Base-by-base conservation (phyloP, 2,329 filamentous ascomycete species). In the Cytospora piceicola region DNA sequence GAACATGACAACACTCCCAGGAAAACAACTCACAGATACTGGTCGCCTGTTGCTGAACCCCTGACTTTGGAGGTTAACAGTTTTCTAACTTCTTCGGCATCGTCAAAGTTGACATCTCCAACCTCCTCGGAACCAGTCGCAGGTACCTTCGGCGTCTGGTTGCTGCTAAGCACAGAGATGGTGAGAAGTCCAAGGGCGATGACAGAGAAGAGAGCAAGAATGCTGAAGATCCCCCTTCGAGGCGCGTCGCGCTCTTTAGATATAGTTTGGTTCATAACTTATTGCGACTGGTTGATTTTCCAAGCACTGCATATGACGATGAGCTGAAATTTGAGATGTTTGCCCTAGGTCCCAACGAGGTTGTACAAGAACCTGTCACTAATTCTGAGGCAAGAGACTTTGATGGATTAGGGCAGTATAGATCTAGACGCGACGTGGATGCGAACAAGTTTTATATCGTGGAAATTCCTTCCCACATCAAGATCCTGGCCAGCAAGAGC, bases 31-130 rank as follows among this genome's bases (percentile, higher is more conserved):
- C 54, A 68, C 66, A 68, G 49, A 15, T 68, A 68, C 22, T 66
- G 66, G 22, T 68, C 66, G 12, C 66, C 66, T 29, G 20, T 51
- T n/a, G 66, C 58, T 1, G 66, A 63, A 36, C 55, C 63, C 17
- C 66, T 57, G 34, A 65, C 57, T 59, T 68, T 68, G 51, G 66
- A 61, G 17, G 56, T n/a, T 22, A 68, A 42, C 5, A 68, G 55
- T 22, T 66, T 42, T 59, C 54, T 68, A 27, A 68, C 63, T 42
- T 66, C 55, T 7, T 68, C 51, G 39, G 58, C 24, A n/a, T 68
- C 52, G 29, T 68, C 66, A 32, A 66, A 55, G 56, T 68, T 56
- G 9, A 68, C 39, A 20, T 57, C 29, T 20, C 58, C 66, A 5
- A 66, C 42, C 27, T 60, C 55, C 27, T 68, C 63, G 17, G 58